phyloP scores from a whole-genome alignment of 306 rosid species.

The Fragaria vesca region DNA sequence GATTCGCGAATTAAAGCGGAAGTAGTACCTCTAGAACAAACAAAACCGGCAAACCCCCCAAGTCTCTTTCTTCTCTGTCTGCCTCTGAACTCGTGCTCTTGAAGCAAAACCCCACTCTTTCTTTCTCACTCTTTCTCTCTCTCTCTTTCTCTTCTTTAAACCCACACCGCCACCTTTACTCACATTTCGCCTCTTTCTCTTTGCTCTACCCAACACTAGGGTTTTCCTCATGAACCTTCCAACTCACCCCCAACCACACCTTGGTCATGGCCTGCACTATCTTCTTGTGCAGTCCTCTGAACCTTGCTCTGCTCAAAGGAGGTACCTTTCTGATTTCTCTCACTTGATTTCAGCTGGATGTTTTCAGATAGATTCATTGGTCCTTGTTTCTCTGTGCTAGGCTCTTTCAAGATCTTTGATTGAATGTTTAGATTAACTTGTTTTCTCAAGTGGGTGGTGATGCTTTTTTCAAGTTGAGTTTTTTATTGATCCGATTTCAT shows the following conservation, averaged over 20 bases:
- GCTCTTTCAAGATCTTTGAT: neutral
- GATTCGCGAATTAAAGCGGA: slow-evolving; percentile 4
- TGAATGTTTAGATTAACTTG: neutral
- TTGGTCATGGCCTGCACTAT: neutral
- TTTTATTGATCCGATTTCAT: slow-evolving; percentile 6
- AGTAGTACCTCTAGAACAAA: neutral
- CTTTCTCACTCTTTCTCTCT: neutral
- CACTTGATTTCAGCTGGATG: neutral
- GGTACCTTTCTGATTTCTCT: slow-evolving; percentile 10
- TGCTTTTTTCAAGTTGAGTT: slow-evolving; percentile 6
- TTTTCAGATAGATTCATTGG: neutral
- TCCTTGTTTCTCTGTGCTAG: neutral
- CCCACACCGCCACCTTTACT: slow-evolving; percentile 6
- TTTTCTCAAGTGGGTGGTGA: neutral
- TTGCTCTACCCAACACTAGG: slow-evolving; percentile 5
- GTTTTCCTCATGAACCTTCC: slow-evolving; percentile 5
- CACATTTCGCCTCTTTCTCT: slow-evolving; percentile 4
- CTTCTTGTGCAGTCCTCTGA: neutral
- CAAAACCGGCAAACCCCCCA: slow-evolving; percentile 3
- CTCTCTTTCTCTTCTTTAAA: neutral
- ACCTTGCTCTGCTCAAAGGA: neutral
- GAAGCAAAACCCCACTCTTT: slow-evolving; percentile 8
- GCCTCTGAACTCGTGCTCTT: slow-evolving; percentile 16
- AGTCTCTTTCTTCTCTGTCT: slow-evolving; percentile 1
- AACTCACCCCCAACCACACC: slow-evolving; percentile 2